Percentiles rank a stretch among this genome's conserved stretches.
These are phyloP conservation scores for Phtheirospermum japonicum DNA, from an alignment of 257 asterid genomes.

Conservation along the genomic window DNA sequence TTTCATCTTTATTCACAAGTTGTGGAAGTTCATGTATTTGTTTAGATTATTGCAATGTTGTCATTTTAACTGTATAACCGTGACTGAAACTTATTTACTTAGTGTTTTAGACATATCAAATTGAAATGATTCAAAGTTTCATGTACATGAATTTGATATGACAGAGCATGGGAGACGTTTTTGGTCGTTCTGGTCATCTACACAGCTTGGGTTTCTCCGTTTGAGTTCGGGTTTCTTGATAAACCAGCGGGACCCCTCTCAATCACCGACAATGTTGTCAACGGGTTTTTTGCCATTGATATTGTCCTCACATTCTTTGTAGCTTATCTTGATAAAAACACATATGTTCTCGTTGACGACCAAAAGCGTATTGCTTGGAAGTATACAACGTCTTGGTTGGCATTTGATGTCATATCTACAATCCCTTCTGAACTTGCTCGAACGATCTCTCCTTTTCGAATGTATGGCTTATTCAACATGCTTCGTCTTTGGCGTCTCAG, in stretches of 20 bases:
- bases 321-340: conserved; percentile 45
- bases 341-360: conserved; percentile 45
- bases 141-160: background rate
- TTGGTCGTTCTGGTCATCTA: conserved; percentile 49
- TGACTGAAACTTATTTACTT: too few relatives aligned
- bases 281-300: conserved; percentile 56
- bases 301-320: conserved; percentile 66
- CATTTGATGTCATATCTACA: conserved; percentile 49
- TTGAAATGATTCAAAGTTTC: too few relatives aligned
- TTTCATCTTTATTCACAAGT: background rate
- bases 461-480: conserved; percentile 54
- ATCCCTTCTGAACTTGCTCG: conserved; percentile 55
- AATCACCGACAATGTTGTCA: conserved; percentile 48
- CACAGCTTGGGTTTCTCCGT: conserved; percentile 62
- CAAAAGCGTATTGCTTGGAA: conserved; percentile 44
- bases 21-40: background rate
- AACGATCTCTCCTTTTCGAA: conserved; percentile 33
- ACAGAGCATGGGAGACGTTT: conserved; percentile 53
- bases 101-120: too few relatives aligned
- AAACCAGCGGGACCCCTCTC: conserved; percentile 40
- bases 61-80: too few relatives aligned
- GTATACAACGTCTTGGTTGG: conserved; percentile 50
- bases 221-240: conserved; percentile 54
- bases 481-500: conserved; percentile 67
- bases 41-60: too few relatives aligned